These are phyloP conservation scores for Datisca glomerata DNA, from an alignment of 306 rosid genomes.

Conservation along the genomic window DNA sequence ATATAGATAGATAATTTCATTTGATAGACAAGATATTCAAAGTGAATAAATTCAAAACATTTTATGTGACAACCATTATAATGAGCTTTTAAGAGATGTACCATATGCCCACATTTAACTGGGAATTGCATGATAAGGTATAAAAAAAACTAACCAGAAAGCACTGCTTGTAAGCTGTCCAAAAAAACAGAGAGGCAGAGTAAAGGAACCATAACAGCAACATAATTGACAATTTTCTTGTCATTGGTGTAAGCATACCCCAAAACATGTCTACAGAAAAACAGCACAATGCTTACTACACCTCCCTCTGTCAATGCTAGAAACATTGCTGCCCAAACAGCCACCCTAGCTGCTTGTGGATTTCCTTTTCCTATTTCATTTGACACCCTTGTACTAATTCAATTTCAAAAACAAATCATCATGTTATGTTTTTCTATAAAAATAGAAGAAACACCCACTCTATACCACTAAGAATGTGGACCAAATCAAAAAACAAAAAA, in stretches of 20 bases:
- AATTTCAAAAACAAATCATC: not conserved
- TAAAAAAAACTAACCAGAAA: constrained; percentile 29
- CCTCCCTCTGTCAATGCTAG: constrained; percentile 21
- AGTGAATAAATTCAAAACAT: not conserved
- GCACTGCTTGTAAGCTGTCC: constrained; percentile 43
- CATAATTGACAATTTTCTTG: constrained; percentile 50
- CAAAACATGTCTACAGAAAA: constrained; percentile 26
- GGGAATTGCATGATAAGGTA: not conserved
- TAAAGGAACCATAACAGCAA: constrained; percentile 47
- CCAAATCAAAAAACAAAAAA: not conserved
- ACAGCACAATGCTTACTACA: constrained; percentile 23
- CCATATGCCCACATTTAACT: not conserved
- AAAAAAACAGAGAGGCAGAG: constrained; percentile 31
- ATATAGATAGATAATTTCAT: too few species aligned
- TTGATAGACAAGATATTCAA: not conserved
- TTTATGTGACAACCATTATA: not conserved
- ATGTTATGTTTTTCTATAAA: too few species aligned
- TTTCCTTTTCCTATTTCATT: constrained; percentile 65
- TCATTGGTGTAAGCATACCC: constrained; percentile 53
- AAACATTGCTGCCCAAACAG: constrained; percentile 26
- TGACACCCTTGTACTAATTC: constrained; percentile 36
- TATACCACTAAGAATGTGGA: not conserved
- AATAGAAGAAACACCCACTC: too few species aligned
- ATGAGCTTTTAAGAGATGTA: not conserved
- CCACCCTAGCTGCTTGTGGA: constrained; percentile 32